Evolutionary conservation across 139 green algal genomes (phyloP), one percentile per base, ranked within the genome.

Genomic region (Chlorella sp.): DNA sequence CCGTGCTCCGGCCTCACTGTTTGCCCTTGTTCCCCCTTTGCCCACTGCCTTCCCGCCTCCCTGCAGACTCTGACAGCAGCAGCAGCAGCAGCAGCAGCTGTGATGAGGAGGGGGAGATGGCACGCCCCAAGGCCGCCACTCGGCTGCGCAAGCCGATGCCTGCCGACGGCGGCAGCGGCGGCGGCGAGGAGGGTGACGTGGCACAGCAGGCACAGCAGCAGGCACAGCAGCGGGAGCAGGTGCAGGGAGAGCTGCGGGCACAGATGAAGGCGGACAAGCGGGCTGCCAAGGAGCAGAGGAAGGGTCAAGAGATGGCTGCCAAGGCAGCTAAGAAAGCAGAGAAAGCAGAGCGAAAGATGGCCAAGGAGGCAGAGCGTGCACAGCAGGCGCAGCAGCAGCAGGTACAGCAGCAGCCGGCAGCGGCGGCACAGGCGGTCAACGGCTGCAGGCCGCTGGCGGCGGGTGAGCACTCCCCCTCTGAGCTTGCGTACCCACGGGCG

Each of bases 31-130:
- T 57, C 9, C 48, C 48, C 48, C 7, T n/a, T n/a, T n/a, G n/a
- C n/a, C n/a, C n/a, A n/a, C n/a, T n/a, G n/a, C n/a, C n/a, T n/a
- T n/a, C n/a, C n/a, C n/a, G n/a, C n/a, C 48, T 9, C 48, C 39
- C 78, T 61, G 39, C 78, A 83, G 78, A 57, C 39, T 83, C 78
- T 12, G 78, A 83, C 39, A 83, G 78, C 39, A 83, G 78, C 78
- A 83, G 78, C 78, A 83, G 78, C 78, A 83, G 78, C 78, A 83
- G 78, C 78, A 83, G 78, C 78, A 83, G 78, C 78, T 61, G 78
- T 39, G 78, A 83, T 12, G 78, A 83, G 39, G 78, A 83, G 28
- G 39, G 39, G 1, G 78, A 83, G 37, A 39, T 37, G 71, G n/a
- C 30, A 11, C 78, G 78, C 39, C 78, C 39, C 24, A 40, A 28